phyloP scores from a whole-genome alignment of 148 eudicot species.

The Cornus kousa region DNA sequence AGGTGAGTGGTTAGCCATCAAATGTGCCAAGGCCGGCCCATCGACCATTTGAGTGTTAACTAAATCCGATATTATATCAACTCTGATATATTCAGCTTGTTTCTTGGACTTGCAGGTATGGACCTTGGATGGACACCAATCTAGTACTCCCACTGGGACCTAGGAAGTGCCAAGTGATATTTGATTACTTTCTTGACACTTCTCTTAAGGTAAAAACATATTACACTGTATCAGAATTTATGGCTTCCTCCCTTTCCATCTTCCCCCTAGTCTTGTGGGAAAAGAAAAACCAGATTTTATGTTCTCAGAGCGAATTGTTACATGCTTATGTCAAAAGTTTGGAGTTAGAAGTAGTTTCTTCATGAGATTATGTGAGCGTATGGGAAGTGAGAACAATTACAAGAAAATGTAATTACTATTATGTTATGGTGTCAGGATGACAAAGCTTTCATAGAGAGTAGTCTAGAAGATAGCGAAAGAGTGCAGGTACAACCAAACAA shows the following conservation, averaged over 20 bases:
- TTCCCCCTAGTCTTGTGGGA: not conserved
- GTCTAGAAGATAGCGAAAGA: slow-evolving; percentile 69
- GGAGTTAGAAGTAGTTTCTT: not conserved
- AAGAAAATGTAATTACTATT: not conserved
- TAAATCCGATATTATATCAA: not conserved
- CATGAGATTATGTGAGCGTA: not conserved
- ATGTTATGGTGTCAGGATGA: slow-evolving; percentile 50
- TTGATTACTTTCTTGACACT: slow-evolving; percentile 83
- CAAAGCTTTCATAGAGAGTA: slow-evolving; percentile 49
- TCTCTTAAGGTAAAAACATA: slow-evolving; percentile 56
- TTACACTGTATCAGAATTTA: too few relatives aligned
- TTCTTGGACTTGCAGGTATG: slow-evolving; percentile 51
- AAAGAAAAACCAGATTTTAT: not conserved
- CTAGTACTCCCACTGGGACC: slow-evolving; percentile 84
- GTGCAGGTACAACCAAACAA: slow-evolving; percentile 57
- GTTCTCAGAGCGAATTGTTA: not conserved
- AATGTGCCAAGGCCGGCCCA: not conserved
- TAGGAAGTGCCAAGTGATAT: slow-evolving; percentile 84
- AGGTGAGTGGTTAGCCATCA: slow-evolving; percentile 36
- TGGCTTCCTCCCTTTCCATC: too few relatives aligned
- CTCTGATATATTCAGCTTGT: not conserved
- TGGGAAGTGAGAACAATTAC: not conserved
- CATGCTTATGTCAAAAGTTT: not conserved
- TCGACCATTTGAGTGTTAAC: not conserved
- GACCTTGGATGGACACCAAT: slow-evolving; percentile 99